A percentile compares a stretch with the other conserved stretches of the same genome.
Evolutionary conservation across 257 asterid genomes (phyloP).

Genomic region (Apocynum venetum): DNA sequence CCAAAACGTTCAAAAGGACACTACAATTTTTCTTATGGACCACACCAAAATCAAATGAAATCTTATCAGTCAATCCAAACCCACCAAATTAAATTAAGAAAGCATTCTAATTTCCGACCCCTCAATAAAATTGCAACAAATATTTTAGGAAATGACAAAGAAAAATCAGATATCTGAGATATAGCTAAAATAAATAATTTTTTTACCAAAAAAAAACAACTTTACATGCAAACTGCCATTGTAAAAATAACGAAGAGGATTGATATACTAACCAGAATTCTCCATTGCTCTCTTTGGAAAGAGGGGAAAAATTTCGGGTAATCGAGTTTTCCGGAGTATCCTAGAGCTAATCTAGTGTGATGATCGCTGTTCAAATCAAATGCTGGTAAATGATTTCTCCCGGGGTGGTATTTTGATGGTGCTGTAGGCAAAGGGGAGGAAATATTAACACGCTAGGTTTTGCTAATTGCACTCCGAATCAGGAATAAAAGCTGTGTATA

Average conservation of each 20-base stretch:
- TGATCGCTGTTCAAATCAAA: neutral
- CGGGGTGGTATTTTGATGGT: neutral
- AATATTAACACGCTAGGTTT: neutral
- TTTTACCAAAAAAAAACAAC: neutral
- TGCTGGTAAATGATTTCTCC: neutral
- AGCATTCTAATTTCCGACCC: neutral
- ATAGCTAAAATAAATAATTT: neutral
- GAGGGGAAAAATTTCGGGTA: neutral
- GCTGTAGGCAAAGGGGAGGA: neutral
- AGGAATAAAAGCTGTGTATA: neutral
- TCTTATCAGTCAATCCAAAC: neutral
- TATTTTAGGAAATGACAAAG: neutral
- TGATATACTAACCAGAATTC: conserved; percentile 18
- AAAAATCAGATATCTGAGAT: neutral
- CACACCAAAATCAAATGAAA: conserved; percentile 2
- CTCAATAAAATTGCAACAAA: neutral
- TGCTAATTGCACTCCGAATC: neutral
- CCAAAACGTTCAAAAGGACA: neutral
- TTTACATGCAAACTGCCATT: neutral
- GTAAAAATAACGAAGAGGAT: neutral
- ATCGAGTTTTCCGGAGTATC: neutral
- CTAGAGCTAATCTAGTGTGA: neutral
- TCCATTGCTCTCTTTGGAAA: conserved; percentile 15
- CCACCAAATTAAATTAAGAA: neutral
- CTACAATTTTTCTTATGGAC: neutral